Base-by-base conservation (phyloP, 495 filamentous ascomycete genomes). In the Hypoxylon fragiforme region DNA sequence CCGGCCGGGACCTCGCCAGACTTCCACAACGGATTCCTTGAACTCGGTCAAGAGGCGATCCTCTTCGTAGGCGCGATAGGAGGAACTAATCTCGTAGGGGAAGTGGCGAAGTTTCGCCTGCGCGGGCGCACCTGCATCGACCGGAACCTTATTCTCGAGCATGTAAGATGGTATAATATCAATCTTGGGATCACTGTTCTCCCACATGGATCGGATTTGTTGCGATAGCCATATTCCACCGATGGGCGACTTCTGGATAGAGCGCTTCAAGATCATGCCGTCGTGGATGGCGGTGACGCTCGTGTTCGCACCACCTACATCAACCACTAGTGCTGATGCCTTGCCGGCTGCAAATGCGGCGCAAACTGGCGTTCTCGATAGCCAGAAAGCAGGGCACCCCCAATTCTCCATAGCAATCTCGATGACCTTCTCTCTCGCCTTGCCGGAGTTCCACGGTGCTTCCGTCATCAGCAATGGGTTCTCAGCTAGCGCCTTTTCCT, bases 381-480 rank as follows among this genome's bases (percentile, higher is more conserved):
- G 77, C 78, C 91, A 98, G 73, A 95, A 97, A 3, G 94, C 94
- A 11, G 94, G 94, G 30, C 83, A 85, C 12, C 91, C 92, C 87
- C 92, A 98, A 57, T 82, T 87, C 77, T 98, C 94, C 84, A 98
- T 96, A 21, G 86, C 89, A 45, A 96, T 82, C 72, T 98, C 95
- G 59, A 97, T 90, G 4, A 85, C 85, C 77, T 90, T 92, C 70
- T 98, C 94, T 30, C 94, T 80, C 51, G 86, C 83, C 72, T 96
- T 97, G 12, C 81, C 69, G 15, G 86, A 76, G 68, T 95, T 97
- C 92, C 92, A 97, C 20, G 88, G 87, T 15, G 90, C 87, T 74
- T 98, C 94, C 3, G 88, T 95, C 86, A 97, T 90, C 32, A 98
- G 79, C 57, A 98, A 75, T 9, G 94, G 95, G 68, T 86, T 92